Base-by-base conservation (phyloP, 2,329 filamentous ascomycete species). In the Ophiostoma triangulosporum region DNA sequence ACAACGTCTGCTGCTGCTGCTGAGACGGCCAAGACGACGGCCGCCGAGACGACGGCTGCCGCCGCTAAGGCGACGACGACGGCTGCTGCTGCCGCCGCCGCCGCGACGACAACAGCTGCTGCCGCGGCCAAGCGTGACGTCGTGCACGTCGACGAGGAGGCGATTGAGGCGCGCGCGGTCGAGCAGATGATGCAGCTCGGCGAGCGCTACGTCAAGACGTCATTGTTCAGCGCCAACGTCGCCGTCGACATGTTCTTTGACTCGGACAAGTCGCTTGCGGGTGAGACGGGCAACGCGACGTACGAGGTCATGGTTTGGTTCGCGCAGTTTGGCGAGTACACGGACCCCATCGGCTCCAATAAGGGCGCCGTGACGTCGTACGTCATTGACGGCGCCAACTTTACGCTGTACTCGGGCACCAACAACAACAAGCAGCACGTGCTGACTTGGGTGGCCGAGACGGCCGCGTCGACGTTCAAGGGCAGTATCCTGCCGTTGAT, bases 181-280 rank as follows among this genome's bases (percentile, higher is more conserved):
- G 22, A 29, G 36, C 27, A 50, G 31, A 36, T 35, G 24, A 46
- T 20, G 26, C 20, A 40, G 7, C 15, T 46, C 8, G 15, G 20
- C 35, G 54, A 80, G 65, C 67, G 80, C 64, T 79, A 79, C 75
- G 69, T 80, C 33, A n/a, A n/a, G 78, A 74, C 2, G 56, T 62
- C 0, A 62, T 64, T 61, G 0, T 63, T 77, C 56, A 74, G 76
- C 59, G 65, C 74, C 62, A 80, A 79, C 67, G 75, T 80, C 36
- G 76, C 75, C 35, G 66, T 80, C 57, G 77, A 80, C 66, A 76
- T 80, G 70, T 80, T 79, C 64, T 64, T 79, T 52, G 76, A 78
- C 57, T 60, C 59, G 22, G 68, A 75, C 61, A 61, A 68, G 52
- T 59, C 57, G 1, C 68, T 62, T 0, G 65, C 76, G 0, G 55